Base-by-base conservation (phyloP, 2,329 filamentous ascomycete genomes). In the Venturia effusa region DNA sequence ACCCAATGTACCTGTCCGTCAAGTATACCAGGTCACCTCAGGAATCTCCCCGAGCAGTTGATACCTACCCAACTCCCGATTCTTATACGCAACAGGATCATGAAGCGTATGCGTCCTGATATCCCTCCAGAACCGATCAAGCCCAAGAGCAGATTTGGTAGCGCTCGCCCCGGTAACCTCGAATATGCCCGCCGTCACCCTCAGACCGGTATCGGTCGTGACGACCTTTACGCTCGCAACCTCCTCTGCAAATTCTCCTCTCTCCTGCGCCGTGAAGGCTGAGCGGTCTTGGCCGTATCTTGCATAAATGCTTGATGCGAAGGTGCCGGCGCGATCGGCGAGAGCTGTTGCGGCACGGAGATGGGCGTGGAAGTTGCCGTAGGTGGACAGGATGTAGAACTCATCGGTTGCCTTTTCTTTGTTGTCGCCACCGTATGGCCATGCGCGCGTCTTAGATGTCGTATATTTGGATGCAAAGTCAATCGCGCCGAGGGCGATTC, bases 31-130 rank as follows among this genome's bases (percentile, higher is more conserved):
- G 4, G 81, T 84, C 17, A 82, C 79, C 71, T 81, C 78, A 0
- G 84, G 84, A 13, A 81, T 69, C 74, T 87, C 83, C 17, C 77
- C 78, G 61, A 87, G 68, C 63, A 88, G 68, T 45, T 80, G 76
- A 69, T 79, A 88, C 27, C 81, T 73, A 0, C 85, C 85, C 61
- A 87, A 68, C 72, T 88, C 85, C 3, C 81, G 73, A 64, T 86
- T 84, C 78, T 88, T 88, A 68, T 87, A 88, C 30, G 84, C 82
- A 34, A 88, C 84, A 0, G 85, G 85, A 71, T 88, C 86, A 73
- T 88, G 85, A 68, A 88, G 71, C 0, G 80, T 83, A 72, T 88
- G 86, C 4, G 84, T 87, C 5, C 86, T 73, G n/a, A 88, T 75
- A 69, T 88, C 85, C 57, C 85, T 77, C 84, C 84, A 88, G 72